Base-by-base conservation (phyloP, 495 filamentous ascomycete genomes). In the Penicillium diatomitis region DNA sequence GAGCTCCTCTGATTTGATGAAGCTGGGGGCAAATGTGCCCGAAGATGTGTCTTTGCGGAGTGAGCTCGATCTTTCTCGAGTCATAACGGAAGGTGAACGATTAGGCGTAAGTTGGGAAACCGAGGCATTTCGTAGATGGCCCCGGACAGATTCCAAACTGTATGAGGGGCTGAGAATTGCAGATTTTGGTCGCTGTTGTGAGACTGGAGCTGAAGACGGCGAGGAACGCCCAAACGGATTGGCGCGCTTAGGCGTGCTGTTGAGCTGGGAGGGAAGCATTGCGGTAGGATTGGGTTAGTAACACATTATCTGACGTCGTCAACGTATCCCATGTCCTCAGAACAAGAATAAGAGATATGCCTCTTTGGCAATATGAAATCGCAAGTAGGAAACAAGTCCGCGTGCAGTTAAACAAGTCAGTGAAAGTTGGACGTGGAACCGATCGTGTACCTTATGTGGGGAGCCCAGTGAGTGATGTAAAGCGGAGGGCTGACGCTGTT, bases 21-120 rank as follows among this genome's bases (percentile, higher is more conserved):
- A 97, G 10, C 85, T 84, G 4, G 94, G 92, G 35, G 94, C 90
- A 70, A 99, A 99, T 28, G 92, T 99, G 42, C 79, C 84, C 0
- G 72, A 78, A 0, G 82, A 74, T 61, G 66, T 56, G 70, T 70
- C 67, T 58, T 72, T 71, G 59, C 69, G 77, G 28, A 64, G 69
- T 3, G 88, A 90, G 49, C 81, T 74, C 6, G 83, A 81, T 8
- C 88, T 78, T 44, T 73, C 53, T 40, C 66, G 54, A 34, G 31
- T 63, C 52, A 57, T 44, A 34, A 44, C 62, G 32, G 52, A 53
- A 47, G 60, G 41, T 20, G 62, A 58, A 29, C 57, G 47, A 4
- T 54, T 53, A 39, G 61, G 56, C 46, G 62, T 69, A 37, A 67
- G 37, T 30, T 78, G 74, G n/a, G 82, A 77, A 6, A 82, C 66